Percentiles rank a stretch among this genome's conserved stretches.
phyloP scores from a whole-genome alignment of 306 rosid species.

The Fagus sylvatica region DNA sequence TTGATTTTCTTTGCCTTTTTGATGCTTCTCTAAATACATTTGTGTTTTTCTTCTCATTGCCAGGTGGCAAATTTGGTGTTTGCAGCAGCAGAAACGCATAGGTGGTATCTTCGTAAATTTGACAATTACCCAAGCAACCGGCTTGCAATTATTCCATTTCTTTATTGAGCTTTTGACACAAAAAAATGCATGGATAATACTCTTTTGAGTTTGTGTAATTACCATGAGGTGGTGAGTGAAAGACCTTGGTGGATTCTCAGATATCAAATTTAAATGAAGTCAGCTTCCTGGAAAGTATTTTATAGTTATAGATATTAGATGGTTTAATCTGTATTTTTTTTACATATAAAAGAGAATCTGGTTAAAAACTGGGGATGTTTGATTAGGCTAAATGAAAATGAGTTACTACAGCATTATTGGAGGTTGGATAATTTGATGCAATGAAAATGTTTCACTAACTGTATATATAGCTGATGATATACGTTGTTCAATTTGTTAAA shows the following conservation, averaged over 20 bases:
- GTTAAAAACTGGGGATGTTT: too few species aligned
- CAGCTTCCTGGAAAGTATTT: not conserved
- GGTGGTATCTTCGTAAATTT: conserved; percentile 77
- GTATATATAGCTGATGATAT: too few species aligned
- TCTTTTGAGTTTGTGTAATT: not conserved
- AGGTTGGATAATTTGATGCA: too few species aligned
- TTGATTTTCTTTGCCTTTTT: not conserved
- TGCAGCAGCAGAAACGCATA: conserved; percentile 83
- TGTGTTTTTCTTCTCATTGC: conserved; percentile 1
- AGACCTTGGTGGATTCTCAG: not conserved
- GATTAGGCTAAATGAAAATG: too few species aligned
- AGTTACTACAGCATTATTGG: too few species aligned
- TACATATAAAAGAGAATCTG: not conserved
- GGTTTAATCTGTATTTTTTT: not conserved
- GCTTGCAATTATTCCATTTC: conserved; percentile 59
- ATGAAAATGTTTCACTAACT: too few species aligned
- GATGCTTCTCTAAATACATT: not conserved
- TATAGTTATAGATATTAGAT: not conserved
- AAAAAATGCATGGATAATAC: not conserved
- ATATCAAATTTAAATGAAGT: not conserved
- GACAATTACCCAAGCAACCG: conserved; percentile 67
- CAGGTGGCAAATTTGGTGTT: conserved; percentile 74
- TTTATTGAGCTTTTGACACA: conserved; percentile 37
- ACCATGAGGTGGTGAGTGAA: conserved; percentile 7
- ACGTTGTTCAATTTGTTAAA: too few species aligned